Evolutionary conservation across 2,329 filamentous ascomycete species (phyloP), one percentile per base, ranked within the genome.

Genomic region (Trichophyton verrucosum): DNA sequence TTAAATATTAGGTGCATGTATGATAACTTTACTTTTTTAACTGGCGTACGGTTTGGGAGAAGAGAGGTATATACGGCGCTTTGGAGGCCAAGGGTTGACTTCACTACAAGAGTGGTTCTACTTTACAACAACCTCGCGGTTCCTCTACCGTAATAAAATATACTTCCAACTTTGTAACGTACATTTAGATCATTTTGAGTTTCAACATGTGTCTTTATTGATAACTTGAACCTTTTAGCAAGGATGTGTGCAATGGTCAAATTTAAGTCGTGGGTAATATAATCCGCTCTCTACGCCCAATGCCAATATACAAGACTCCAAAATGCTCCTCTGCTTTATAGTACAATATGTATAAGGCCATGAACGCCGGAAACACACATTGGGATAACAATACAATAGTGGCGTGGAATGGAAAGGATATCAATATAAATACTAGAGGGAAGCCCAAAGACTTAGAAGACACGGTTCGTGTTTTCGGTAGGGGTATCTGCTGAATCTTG

Each of bases 71-170:
- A 58, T 42, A 58, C 20, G 56, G 56, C 56, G 56, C 51, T 55
- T 55, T 55, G 51, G 51, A 55, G 51, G 51, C 51, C 46, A 51
- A 13, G 20, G 46, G 46, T 55, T n/a, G 51, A 33, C 30, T 36
- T 55, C 40, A 44, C 40, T 4, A 36, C 51, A 55, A 33, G 24
- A 55, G 30, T 55, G 51, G 51, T 55, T 53, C 30, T 36, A n/a
- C 24, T 36, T 33, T 22, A 55, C 30, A 55, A n/a, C 51, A 55
- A n/a, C 51, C 51, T 27, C n/a, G n/a, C 22, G 46, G 46, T 51
- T 51, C 20, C 46, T 51, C 22, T 51, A 27, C 46, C 17, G 44
- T 47, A 20, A 15, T n/a, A 36, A 38, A 36, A 55, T 55, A 55
- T 36, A 36, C 51, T 55, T 20, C 27, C 51, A 55, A 20, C 30